These are phyloP conservation scores for Ceratocystis alfenasii DNA, from an alignment of 2,329 filamentous ascomycete genomes.

Conservation along the genomic window DNA sequence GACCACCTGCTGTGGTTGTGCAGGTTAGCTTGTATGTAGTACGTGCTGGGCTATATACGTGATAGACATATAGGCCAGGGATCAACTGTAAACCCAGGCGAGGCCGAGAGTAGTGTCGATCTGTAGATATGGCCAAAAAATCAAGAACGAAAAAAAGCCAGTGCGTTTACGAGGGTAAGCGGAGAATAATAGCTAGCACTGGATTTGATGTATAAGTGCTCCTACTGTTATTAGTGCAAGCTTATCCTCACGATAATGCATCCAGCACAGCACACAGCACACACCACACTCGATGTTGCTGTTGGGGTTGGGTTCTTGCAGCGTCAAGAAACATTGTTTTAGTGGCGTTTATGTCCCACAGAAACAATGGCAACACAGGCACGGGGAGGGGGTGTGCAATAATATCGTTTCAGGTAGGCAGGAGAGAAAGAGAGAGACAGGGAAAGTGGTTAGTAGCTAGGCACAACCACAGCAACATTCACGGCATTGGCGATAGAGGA, in stretches of 20 bases:
- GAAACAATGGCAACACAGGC: neutral
- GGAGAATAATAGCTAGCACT: neutral
- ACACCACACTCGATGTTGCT: neutral
- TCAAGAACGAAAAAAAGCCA: neutral
- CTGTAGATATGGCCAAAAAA: neutral
- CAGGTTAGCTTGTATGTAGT: neutral
- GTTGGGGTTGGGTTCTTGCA: neutral
- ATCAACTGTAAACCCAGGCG: neutral
- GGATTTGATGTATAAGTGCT: neutral
- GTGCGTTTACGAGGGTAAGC: neutral
- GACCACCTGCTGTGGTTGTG: neutral
- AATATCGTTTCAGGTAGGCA: neutral
- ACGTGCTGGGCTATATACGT: neutral
- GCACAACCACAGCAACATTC: neutral
- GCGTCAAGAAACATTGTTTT: conserved; percentile 8
- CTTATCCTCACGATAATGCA: neutral
- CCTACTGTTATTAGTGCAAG: neutral
- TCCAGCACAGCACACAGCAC: neutral
- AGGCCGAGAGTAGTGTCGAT: neutral
- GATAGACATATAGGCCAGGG: conserved; percentile 9
- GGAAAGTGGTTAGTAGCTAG: neutral
- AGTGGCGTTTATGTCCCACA: conserved; percentile 1
- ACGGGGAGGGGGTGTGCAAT: neutral
- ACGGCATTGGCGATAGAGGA: neutral
- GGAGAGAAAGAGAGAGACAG: neutral